Conservation (phyloP, 345 rosid species). For the Reutealis trisperma region DNA sequence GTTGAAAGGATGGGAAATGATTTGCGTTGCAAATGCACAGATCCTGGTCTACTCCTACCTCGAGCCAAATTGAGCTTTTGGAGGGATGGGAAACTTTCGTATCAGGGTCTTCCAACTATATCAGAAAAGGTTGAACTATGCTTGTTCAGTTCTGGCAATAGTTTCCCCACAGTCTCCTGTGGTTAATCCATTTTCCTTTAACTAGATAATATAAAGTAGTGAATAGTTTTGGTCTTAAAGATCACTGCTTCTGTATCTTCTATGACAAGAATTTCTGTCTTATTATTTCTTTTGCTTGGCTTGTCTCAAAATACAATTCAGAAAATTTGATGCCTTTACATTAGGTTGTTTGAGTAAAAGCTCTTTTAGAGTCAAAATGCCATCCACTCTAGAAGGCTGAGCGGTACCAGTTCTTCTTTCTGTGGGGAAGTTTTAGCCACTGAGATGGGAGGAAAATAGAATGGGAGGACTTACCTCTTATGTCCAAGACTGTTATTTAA, state of each 20-base stretch:
- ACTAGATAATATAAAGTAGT: not conserved
- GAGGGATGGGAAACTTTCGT: slow-evolving; percentile 59
- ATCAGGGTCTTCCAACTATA: slow-evolving; percentile 50
- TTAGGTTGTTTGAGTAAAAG: slow-evolving; percentile 2
- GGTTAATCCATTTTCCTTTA: not conserved
- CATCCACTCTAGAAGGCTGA: not conserved
- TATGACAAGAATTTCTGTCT: not conserved
- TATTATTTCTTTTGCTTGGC: not conserved
- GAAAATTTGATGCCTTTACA: not conserved
- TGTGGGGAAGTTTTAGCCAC: not conserved
- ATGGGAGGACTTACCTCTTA: not conserved
- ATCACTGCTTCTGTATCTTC: not conserved
- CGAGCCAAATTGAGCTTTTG: slow-evolving; percentile 71
- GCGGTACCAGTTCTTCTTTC: not conserved
- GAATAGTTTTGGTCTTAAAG: not conserved
- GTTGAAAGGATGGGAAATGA: slow-evolving; percentile 58
- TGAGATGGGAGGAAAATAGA: not conserved
- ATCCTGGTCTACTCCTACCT: slow-evolving; percentile 66
- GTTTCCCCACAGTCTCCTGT: not conserved
- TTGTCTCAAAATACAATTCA: not conserved
- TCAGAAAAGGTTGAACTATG: slow-evolving; percentile 50
- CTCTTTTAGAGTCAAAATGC: not conserved
- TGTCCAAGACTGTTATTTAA: not conserved
- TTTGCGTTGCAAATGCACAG: slow-evolving; percentile 63
- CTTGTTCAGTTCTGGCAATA: not conserved